These are phyloP conservation scores for Liriodendron chinense DNA, from an alignment of 164 flowering plant genomes.

Conservation along the genomic window DNA sequence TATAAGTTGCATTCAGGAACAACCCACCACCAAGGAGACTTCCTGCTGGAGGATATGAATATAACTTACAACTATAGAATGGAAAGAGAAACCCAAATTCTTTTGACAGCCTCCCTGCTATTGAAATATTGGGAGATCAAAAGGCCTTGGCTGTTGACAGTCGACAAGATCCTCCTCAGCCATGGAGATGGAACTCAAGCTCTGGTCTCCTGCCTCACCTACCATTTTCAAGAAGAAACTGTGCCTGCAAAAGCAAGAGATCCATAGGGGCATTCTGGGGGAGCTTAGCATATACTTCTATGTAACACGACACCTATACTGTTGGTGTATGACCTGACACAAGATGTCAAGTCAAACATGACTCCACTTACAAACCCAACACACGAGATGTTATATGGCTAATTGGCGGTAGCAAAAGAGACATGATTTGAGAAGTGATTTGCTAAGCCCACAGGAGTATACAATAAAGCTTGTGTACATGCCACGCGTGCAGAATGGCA, in stretches of 20 bases:
- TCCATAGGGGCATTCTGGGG: neutral
- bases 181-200: constrained; percentile 30
- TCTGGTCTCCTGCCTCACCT: constrained; percentile 33
- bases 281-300: neutral
- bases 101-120: constrained; percentile 8
- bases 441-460: too few species aligned
- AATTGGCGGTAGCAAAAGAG: neutral
- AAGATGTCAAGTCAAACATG: neutral
- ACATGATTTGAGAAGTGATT: neutral
- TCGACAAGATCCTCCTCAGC: constrained; percentile 17
- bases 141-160: constrained; percentile 20
- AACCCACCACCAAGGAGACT: neutral
- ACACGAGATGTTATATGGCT: neutral
- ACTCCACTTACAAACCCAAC: neutral
- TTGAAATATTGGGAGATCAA: constrained; percentile 60
- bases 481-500: too few species aligned
- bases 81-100: neutral
- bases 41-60: neutral
- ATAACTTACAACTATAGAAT: neutral
- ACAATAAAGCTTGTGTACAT: too few species aligned
- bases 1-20: neutral
- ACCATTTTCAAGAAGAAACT: constrained; percentile 88
- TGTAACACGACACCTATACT: neutral
- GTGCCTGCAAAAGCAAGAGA: constrained; percentile 56
- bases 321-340: neutral